A percentile compares a stretch with the other conserved stretches of the same genome.
phyloP scores from a whole-genome alignment of 2,329 filamentous ascomycete genomes.

The Coniochaeta sp. region DNA sequence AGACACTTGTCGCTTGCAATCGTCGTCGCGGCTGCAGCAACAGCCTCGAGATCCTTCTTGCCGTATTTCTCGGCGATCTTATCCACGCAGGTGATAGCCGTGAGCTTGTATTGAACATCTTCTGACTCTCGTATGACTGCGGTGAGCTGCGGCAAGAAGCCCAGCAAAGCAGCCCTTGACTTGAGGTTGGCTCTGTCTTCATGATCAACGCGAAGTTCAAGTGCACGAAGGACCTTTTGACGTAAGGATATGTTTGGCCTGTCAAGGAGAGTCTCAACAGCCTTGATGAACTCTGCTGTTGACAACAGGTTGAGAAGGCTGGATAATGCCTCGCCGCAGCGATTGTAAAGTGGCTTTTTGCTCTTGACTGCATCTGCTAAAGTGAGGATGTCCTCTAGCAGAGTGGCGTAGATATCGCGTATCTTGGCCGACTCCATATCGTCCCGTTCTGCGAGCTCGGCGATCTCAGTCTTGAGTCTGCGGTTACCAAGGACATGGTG shows the following conservation, averaged over 20 bases:
- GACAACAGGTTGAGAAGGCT: constrained; percentile 79
- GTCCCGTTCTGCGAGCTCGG: constrained; percentile 49
- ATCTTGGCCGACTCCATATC: constrained; percentile 61
- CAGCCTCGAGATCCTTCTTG: constrained; percentile 75
- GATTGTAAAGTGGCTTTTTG: constrained; percentile 45
- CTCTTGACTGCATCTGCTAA: constrained; percentile 58
- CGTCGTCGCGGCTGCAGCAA: constrained; percentile 66
- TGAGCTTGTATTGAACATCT: constrained; percentile 72
- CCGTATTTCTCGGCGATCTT: constrained; percentile 93
- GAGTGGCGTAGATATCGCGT: constrained; percentile 59
- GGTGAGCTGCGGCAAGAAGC: constrained; percentile 73
- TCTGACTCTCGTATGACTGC: constrained; percentile 65
- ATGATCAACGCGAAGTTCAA: constrained; percentile 71
- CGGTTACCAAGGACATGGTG: constrained; percentile 51
- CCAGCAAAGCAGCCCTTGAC: constrained; percentile 64
- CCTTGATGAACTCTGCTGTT: constrained; percentile 81
- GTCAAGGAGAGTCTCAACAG: constrained; percentile 73
- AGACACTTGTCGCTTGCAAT: constrained; percentile 73
- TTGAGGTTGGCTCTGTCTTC: constrained; percentile 61
- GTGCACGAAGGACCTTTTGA: constrained; percentile 70
- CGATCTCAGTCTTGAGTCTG: constrained; percentile 47
- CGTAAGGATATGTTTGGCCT: constrained; percentile 68
- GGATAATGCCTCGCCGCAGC: constrained; percentile 64
- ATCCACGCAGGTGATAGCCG: constrained; percentile 82
- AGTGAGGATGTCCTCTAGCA: constrained; percentile 57